Evolutionary conservation across 2,329 filamentous ascomycete species (phyloP), one percentile per base, ranked within the genome.

Genomic region (Drechslerella stenobrocha): DNA sequence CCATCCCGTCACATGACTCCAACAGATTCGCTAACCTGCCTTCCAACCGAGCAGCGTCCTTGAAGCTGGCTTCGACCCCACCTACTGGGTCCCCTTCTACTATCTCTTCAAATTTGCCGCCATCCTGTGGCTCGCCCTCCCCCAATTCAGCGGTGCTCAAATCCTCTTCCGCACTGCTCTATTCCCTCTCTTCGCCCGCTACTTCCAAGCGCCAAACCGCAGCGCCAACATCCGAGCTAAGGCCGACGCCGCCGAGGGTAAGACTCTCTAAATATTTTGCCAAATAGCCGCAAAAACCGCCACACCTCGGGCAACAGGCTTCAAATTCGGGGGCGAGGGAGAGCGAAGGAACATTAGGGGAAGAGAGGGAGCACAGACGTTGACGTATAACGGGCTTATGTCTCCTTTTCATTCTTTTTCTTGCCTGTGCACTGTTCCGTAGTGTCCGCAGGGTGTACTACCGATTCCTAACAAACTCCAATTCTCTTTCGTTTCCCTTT

Each of bases 91-190:
- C 82, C 88, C 93, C 76, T 98, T 98, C 82, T 98, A 98, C 87
- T 98, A 89, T 80, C 92, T 91, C 77, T 97, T 98, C 88, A 98
- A 98, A 84, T 96, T 98, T 77, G 81, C 95, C 76, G 88, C 97
- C 78, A 83, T 97, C 75, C 86, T 98, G 77, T 98, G 93, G 93
- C 90, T 98, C 81, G 86, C 92, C 74, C 90, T 98, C 75, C 93
- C 93, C 78, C 84, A 89, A 78, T 96, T 95, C 82, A 97, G 93
- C 77, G 93, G 93, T 77, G 92, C 93, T 75, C 90, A 97, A 79
- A 80, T 97, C 76, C 83, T 98, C 80, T 98, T 97, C 89, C 88
- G 89, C 79, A 96, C 91, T 71, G 89, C 97, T 84, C 80, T 98
- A 77, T 85, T 89, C 77, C 93, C 93, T 74, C 85, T 95, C 75